Evolutionary conservation across 441 rosid species (phyloP).

Genomic region (Geranium incanum): DNA sequence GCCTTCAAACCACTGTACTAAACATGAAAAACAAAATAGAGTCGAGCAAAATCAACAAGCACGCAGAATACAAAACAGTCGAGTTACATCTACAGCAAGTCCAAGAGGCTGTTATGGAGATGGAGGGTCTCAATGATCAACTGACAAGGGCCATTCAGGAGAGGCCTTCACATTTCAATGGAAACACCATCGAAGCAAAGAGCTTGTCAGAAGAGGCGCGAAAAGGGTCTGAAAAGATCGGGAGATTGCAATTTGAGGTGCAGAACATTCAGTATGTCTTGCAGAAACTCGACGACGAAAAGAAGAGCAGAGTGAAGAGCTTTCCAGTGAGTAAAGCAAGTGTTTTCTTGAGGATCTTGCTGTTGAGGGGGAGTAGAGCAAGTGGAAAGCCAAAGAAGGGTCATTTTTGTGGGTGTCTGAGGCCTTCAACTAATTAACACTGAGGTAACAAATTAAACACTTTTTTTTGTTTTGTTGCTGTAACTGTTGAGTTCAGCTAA

Average conservation of each 20-base stretch:
- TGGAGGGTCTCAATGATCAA: constrained; percentile 43
- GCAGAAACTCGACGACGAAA: constrained; percentile 69
- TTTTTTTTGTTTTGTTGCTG: not conserved
- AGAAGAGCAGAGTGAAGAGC: constrained; percentile 40
- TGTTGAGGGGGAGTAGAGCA: constrained; percentile 45
- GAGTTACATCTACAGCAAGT: constrained; percentile 51
- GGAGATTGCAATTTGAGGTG: constrained; percentile 60
- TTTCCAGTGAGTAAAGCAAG: constrained; percentile 52
- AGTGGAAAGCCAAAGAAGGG: constrained; percentile 44
- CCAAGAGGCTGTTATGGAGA: constrained; percentile 50
- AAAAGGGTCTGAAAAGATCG: constrained; percentile 65
- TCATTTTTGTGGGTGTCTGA: constrained; percentile 66
- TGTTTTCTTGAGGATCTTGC: constrained; percentile 57
- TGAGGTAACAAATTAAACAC: constrained; percentile 14
- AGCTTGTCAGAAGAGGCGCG: constrained; percentile 49
- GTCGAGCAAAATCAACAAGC: constrained; percentile 38
- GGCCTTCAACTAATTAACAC: constrained; percentile 32
- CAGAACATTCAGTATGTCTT: constrained; percentile 53
- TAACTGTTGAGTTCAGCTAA: not conserved
- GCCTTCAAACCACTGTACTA: constrained; percentile 46
- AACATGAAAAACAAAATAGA: constrained; percentile 58
- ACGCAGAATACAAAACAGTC: constrained; percentile 43
- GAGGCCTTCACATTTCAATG: constrained; percentile 24
- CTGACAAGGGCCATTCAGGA: constrained; percentile 43
- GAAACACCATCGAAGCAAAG: constrained; percentile 27